Conservation (phyloP, 2,329 filamentous ascomycete genomes). For the Colletotrichum sp. region DNA sequence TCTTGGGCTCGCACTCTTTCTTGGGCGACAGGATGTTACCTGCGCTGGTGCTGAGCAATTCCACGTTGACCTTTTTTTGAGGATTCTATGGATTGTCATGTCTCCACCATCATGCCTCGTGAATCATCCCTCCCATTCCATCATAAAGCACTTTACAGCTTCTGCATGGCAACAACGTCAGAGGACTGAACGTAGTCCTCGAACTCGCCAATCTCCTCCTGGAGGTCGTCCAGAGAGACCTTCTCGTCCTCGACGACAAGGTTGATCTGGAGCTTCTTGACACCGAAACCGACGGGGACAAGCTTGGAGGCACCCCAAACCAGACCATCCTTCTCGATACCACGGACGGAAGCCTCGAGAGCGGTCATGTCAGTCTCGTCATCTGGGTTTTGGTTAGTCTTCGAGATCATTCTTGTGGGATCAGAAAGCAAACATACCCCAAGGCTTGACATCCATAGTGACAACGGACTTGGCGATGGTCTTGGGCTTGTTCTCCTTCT, state of each 20-base stretch:
- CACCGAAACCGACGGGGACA: conserved; percentile 91
- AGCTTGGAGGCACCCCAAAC: conserved; percentile 94
- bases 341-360: conserved; percentile 80
- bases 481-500: conserved; percentile 96
- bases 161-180: conserved; percentile 63
- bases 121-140: conserved; percentile 25
- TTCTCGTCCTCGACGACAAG: conserved; percentile 97
- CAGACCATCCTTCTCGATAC: conserved; percentile 90
- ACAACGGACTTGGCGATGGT: conserved; percentile 93
- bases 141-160: conserved; percentile 22
- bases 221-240: conserved; percentile 84
- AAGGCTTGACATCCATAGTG: conserved; percentile 96
- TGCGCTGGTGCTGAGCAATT: conserved; percentile 14
- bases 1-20: conserved; percentile 12
- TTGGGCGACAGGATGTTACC: neutral
- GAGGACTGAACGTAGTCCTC: conserved; percentile 97
- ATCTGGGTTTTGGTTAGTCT: conserved; percentile 54
- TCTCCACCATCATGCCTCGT: conserved; percentile 35
- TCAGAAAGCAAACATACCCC: conserved; percentile 72
- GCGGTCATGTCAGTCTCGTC: conserved; percentile 92
- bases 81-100: conserved; percentile 23
- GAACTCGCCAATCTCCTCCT: conserved; percentile 80
- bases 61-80: conserved; percentile 18
- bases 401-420: neutral
- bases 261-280: conserved; percentile 99